Evolutionary conservation across 2,329 filamentous ascomycete species (phyloP).

Genomic region (Hymenoscyphus albidus): DNA sequence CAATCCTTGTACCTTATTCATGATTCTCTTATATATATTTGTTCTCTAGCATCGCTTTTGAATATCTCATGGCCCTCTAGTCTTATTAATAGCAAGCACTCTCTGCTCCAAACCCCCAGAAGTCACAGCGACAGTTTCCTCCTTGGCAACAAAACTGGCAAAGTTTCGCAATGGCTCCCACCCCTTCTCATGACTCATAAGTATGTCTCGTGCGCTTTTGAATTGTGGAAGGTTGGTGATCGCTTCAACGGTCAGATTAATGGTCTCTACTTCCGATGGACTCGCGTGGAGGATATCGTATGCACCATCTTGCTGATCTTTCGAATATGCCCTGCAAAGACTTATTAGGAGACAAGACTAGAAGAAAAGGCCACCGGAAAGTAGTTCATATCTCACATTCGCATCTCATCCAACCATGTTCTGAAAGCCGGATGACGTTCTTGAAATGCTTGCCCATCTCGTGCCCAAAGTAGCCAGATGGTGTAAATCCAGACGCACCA

Average conservation of each 20-base stretch:
- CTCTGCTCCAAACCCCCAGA: neutral
- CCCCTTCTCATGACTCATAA: neutral
- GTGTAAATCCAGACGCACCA: conserved; percentile 29
- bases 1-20: too few relatives aligned
- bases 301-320: neutral
- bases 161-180: conserved; percentile 17
- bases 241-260: conserved; percentile 17
- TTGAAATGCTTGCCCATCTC: conserved; percentile 15
- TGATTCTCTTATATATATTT: too few relatives aligned
- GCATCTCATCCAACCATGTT: conserved; percentile 15
- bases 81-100: neutral
- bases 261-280: conserved; percentile 18
- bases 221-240: conserved; percentile 11
- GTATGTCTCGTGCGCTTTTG: neutral
- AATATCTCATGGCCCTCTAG: neutral
- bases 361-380: conserved; percentile 1
- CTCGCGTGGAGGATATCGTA: conserved; percentile 12
- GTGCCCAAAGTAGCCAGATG: conserved; percentile 16
- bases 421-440: conserved; percentile 9
- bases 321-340: neutral
- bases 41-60: too few relatives aligned
- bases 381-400: conserved; percentile 4
- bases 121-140: conserved; percentile 18
- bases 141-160: conserved; percentile 22
- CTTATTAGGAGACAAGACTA: neutral